Conservation (phyloP, 2,329 filamentous ascomycete species). For the Gyromitra esculenta region DNA sequence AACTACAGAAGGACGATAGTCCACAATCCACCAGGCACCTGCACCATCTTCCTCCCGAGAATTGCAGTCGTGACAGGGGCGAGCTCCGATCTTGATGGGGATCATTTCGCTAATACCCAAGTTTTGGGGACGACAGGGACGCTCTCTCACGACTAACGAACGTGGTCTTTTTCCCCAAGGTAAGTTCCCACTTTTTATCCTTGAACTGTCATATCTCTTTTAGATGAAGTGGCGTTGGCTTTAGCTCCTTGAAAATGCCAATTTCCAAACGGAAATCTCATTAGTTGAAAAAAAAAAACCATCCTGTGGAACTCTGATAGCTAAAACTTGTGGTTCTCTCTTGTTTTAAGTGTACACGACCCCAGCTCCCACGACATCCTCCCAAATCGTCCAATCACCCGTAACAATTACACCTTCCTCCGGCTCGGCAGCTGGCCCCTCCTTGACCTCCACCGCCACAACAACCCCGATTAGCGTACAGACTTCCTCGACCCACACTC, state of each 20-base stretch:
- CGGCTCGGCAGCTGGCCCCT: slow-evolving; percentile 21
- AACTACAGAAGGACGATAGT: slow-evolving; percentile 35
- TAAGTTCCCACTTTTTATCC: slow-evolving; percentile 61
- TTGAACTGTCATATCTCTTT: slow-evolving; percentile 17
- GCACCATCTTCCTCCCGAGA: slow-evolving; percentile 38
- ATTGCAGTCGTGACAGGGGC: slow-evolving; percentile 41
- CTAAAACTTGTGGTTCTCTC: slow-evolving; percentile 34
- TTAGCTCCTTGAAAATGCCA: slow-evolving; percentile 14
- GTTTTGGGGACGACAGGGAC: slow-evolving; percentile 62
- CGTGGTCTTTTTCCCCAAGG: slow-evolving; percentile 86
- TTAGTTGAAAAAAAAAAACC: slow-evolving; percentile 1
- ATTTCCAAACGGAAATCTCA: slow-evolving; percentile 25
- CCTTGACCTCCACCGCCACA: slow-evolving; percentile 28
- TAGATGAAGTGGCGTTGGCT: slow-evolving; percentile 16
- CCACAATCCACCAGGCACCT: slow-evolving; percentile 17
- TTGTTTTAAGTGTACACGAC: slow-evolving; percentile 53
- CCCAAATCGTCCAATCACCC: slow-evolving; percentile 36
- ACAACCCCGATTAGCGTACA: slow-evolving; percentile 43
- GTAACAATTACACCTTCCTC: slow-evolving; percentile 42
- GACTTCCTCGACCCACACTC: slow-evolving; percentile 30
- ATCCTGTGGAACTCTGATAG: slow-evolving; percentile 37
- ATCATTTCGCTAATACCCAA: slow-evolving; percentile 47
- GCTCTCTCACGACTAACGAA: slow-evolving; percentile 76
- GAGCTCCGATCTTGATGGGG: slow-evolving; percentile 45
- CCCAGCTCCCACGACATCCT: slow-evolving; percentile 33